Percentiles rank a stretch among this genome's conserved stretches.
phyloP scores from a whole-genome alignment of 1,139 yeast genomes.

The Arxiozyma heterogenica region DNA sequence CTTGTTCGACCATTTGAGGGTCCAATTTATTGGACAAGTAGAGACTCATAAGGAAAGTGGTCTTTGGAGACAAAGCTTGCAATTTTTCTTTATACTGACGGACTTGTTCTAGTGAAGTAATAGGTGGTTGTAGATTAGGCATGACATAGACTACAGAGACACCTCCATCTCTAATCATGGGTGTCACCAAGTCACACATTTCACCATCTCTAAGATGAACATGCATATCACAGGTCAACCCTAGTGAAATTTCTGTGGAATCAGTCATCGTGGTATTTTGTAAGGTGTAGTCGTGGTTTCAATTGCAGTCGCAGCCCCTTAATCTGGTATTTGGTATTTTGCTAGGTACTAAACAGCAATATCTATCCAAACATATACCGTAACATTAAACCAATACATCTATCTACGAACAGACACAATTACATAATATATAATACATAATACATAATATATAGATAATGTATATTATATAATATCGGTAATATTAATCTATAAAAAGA shows the following conservation, averaged over 20 bases:
- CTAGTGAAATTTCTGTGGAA: slow-evolving; percentile 32
- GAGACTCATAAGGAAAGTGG: slow-evolving; percentile 85
- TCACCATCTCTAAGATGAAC: slow-evolving; percentile 90
- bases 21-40: slow-evolving; percentile 71
- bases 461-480: too few relatives aligned
- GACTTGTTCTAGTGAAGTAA: slow-evolving; percentile 71
- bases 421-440: too few relatives aligned
- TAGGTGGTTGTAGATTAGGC: slow-evolving; percentile 94
- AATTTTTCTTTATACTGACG: slow-evolving; percentile 57
- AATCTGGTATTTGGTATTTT: too few relatives aligned
- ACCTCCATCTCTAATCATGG: slow-evolving; percentile 86
- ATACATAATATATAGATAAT: too few relatives aligned
- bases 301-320: not conserved
- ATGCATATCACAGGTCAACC: slow-evolving; percentile 89
- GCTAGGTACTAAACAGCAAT: too few relatives aligned
- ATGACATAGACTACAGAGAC: slow-evolving; percentile 82
- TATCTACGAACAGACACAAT: too few relatives aligned
- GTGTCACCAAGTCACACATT: slow-evolving; percentile 87
- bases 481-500: too few relatives aligned
- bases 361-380: too few relatives aligned
- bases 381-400: too few relatives aligned
- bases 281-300: too few relatives aligned
- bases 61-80: slow-evolving; percentile 63
- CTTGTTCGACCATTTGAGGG: slow-evolving; percentile 73
- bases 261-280: not conserved